Evolutionary conservation across 768 basidiomycete genomes (phyloP), one percentile per base, ranked within the genome.

Genomic region (Cantharellus cinnabarinus): DNA sequence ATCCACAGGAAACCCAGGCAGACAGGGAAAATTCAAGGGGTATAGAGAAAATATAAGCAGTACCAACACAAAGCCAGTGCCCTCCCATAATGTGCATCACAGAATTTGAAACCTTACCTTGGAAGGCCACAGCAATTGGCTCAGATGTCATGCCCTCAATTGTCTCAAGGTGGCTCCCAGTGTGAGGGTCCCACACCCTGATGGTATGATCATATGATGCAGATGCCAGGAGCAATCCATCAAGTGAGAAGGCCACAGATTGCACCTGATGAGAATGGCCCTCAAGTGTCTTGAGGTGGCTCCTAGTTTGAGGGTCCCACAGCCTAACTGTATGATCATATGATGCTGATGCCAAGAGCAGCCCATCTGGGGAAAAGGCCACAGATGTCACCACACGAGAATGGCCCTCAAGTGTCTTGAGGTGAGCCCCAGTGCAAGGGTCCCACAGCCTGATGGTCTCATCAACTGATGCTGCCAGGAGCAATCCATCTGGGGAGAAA

Each of bases 121-220:
- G n/a, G n/a, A n/a, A n/a, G n/a, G n/a, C n/a, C n/a, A n/a, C n/a
- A n/a, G n/a, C n/a, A n/a, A n/a, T n/a, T n/a, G n/a, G n/a, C n/a
- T n/a, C n/a, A n/a, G n/a, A n/a, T n/a, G n/a, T n/a, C n/a, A n/a
- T n/a, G 38, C 59, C 58, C 5, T 58, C 5, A 55, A 60, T 20
- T 7, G 42, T 44, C 35, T 56, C 20, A 56, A 10, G 20, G 60
- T 67, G 68, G 4, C 61, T 51, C 3, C 72, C 72, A 37, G 52
- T 14, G 52, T 7, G 7, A 7, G 38, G 3, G 56, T 59, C 58
- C 61, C 61, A 61, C 1, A 61, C 10, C 4, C 58, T 40, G 34
- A 61, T 52, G 4, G 58, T 61, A 2, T 42, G 4, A 48, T 59
- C 61, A 3, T 38, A 37, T 3, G 58, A 59, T 29, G 58, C 58